Base-by-base conservation (phyloP, 495 filamentous ascomycete species). In the Aspergillus steynii region DNA sequence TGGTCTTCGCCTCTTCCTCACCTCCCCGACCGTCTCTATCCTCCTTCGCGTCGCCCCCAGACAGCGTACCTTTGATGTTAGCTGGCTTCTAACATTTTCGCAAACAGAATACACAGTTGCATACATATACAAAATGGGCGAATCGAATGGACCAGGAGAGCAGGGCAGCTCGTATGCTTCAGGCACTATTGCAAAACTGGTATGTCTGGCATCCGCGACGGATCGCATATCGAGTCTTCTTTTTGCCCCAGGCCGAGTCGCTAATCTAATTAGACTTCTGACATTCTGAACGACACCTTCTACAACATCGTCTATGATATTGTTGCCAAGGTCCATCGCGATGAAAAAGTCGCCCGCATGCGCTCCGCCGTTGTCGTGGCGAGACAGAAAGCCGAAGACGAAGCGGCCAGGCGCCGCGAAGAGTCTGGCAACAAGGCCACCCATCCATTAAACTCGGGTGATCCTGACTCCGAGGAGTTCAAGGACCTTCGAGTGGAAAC, bases 251-350 rank as follows among this genome's bases (percentile, higher is more conserved):
- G 37, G 12, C n/a, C 6, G n/a, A 6, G 9, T 29, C 3, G 37
- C 37, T 62, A 55, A 60, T 57, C 29, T 26, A 9, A 31, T 27
- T 53, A 81, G 78, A 75, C 78, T 15, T 74, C 77, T 51, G 83
- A 78, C 14, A 82, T 90, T 29, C 72, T 90, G 53, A 87, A 91
- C 61, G 86, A 88, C 65, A 74, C 87, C 20, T 77, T 90, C 62
- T 87, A 89, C 74, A 90, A 90, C 68, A 86, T 90, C 61, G 81
- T 91, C 45, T 86, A 89, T 65, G 88, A 90, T 56, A 75, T 90
- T 52, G 76, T 90, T 56, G 79, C 89, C 61, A 86, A 90, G 64
- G 85, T 84, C 31, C 88, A 91, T 70, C 86, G 88, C 47, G 85
- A 90, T 66, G 88, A 91, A 72, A 90, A 90, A 71, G 83, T 86